Conservation (phyloP, 83 land plant genomes). For the Thuja plicata region DNA sequence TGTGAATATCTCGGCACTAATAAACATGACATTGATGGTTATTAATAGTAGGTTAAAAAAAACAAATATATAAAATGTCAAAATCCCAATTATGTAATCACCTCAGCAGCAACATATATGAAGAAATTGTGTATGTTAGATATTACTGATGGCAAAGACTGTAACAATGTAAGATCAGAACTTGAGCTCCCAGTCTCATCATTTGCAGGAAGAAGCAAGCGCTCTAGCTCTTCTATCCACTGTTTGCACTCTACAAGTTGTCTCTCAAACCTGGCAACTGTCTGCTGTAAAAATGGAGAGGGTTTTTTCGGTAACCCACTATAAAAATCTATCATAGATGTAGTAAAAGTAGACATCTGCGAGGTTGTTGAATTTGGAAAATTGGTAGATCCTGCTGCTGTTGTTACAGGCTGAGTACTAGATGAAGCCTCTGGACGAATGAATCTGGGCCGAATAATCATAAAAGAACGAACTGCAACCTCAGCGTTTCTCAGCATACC, state of each 20-base stretch:
- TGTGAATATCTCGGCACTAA: background rate
- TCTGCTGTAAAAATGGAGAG: slow-evolving; percentile 79
- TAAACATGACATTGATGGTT: background rate
- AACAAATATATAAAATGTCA: background rate
- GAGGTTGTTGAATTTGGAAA: slow-evolving; percentile 28
- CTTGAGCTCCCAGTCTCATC: slow-evolving; percentile 36
- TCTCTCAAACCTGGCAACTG: slow-evolving; percentile 83
- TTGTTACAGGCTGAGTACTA: slow-evolving; percentile 30
- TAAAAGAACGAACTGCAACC: slow-evolving; percentile 89
- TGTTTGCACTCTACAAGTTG: slow-evolving; percentile 73
- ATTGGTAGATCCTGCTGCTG: slow-evolving; percentile 26
- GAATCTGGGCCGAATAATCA: slow-evolving; percentile 68
- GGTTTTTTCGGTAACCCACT: slow-evolving; percentile 90
- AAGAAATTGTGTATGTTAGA: slow-evolving; percentile 88
- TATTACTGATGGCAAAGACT: slow-evolving; percentile 84
- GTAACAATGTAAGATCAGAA: slow-evolving; percentile 43
- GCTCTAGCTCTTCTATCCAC: slow-evolving; percentile 94
- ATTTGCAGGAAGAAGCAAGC: slow-evolving; percentile 57
- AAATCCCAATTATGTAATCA: slow-evolving; percentile 22
- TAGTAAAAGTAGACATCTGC: slow-evolving; percentile 22
- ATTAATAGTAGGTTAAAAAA: background rate
- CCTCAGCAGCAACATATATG: slow-evolving; percentile 93
- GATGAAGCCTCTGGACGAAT: slow-evolving; percentile 27
- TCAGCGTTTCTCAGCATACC: slow-evolving; percentile 82
- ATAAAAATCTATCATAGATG: slow-evolving; percentile 76